Conservation (phyloP, 1,139 yeast species). For the Saccharomyces pastorianus region DNA sequence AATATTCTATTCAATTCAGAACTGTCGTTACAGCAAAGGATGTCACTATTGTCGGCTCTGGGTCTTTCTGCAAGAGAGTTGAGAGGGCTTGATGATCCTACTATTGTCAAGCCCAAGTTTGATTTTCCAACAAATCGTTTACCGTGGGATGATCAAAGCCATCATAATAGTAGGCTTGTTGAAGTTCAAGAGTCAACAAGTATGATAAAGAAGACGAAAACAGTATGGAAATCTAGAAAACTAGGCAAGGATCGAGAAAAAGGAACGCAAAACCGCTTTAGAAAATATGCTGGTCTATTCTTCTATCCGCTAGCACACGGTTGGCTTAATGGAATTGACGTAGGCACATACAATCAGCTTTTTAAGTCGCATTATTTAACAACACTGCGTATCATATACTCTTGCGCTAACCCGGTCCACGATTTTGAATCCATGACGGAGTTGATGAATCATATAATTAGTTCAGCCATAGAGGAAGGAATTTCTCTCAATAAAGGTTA, state of each 20-base stretch:
- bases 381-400: slow-evolving; percentile 29
- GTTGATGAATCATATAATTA: slow-evolving; percentile 19
- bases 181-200: slow-evolving; percentile 8
- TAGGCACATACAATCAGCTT: slow-evolving; percentile 32
- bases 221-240: slow-evolving; percentile 31
- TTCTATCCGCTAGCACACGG: slow-evolving; percentile 36
- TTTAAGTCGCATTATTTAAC: slow-evolving; percentile 33
- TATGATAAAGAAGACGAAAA: slow-evolving; percentile 13
- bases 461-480: slow-evolving; percentile 18
- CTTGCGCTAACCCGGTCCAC: slow-evolving; percentile 32
- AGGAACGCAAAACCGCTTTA: slow-evolving; percentile 24
- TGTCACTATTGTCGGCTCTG: slow-evolving; percentile 47
- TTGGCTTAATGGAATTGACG: slow-evolving; percentile 34
- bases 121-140: slow-evolving; percentile 32
- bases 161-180: slow-evolving; percentile 3
- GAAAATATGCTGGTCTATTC: slow-evolving; percentile 29
- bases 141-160: slow-evolving; percentile 22
- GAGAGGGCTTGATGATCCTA: slow-evolving; percentile 47
- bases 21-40: slow-evolving; percentile 57
- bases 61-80: slow-evolving; percentile 58
- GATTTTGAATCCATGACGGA: slow-evolving; percentile 32
- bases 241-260: slow-evolving; percentile 16
- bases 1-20: slow-evolving; percentile 50
- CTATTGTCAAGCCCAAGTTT: slow-evolving; percentile 31
- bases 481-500: slow-evolving; percentile 8